Evolutionary conservation across 345 rosid species (phyloP), one percentile per base, ranked within the genome.

Genomic region (Raphanus raphanistrum): DNA sequence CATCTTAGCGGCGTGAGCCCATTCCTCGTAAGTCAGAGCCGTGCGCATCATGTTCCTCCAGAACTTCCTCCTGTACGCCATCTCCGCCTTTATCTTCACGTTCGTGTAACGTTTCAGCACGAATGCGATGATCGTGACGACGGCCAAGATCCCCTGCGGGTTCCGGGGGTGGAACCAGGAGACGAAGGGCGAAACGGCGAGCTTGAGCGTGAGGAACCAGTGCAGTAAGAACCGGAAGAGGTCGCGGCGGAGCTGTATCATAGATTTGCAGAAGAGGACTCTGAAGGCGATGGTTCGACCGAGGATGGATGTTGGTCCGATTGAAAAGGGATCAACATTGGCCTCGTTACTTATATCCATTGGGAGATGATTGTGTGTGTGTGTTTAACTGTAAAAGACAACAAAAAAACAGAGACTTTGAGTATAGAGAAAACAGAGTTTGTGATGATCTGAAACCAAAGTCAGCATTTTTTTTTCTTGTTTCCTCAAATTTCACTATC

Each of bases 1-100:
- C 98, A 95, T 95, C 88, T 91, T 93, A 63, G 99, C 96, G 63
- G 99, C 98, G 80, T 92, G 99, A 72, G 94, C 89, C 99, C 99
- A 95, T 64, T 95, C 99, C 85, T 95, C 99, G 33, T 91, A 90
- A 31, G 98, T 91, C 83, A 93, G 76, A 3, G 98, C 97, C 4
- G 84, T 60, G 21, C 94, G 88, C 98, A 88, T 95, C 99, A 91
- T 87, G 32, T 92, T 93, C 90, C 98, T 91, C 99, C 99, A 95
- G 77, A 95, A 95, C 48, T 95, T 95, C 87, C 99, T 90, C 69
- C 96, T 45, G 63, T 95, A 95, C 2, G 93, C 99, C 97, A 91
- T 88, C 65, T 95, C 98, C 4, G 99, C 99, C 84, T 86, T 91
- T n/a, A 48, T 1, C 52, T 92, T 93, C 7, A 95, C 98, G 80